Percentiles rank a stretch among this genome's conserved stretches.
Evolutionary conservation across 2,329 filamentous ascomycete species (phyloP).

Genomic region (Pseudogymnoascus verrucosus): DNA sequence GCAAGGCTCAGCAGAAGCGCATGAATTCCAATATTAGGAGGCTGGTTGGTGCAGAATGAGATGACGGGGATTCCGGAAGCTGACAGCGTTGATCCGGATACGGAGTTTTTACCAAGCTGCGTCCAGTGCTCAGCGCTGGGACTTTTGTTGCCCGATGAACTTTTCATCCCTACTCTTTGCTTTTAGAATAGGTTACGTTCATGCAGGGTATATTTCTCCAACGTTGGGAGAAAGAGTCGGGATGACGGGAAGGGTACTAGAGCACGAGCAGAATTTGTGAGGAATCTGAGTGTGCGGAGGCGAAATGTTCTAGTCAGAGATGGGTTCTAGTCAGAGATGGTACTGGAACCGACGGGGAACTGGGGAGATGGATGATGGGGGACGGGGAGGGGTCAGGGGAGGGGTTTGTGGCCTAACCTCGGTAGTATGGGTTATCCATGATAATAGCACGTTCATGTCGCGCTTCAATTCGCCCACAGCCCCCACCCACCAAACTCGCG

Average conservation of each 20-base stretch:
- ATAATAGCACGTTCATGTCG: neutral
- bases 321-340: neutral
- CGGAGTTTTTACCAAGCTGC: neutral
- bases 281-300: neutral
- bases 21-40: conserved; percentile 3
- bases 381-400: no score
- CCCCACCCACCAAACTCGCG: neutral
- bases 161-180: conserved; percentile 3
- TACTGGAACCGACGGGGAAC: neutral
- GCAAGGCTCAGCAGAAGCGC: neutral
- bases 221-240: neutral
- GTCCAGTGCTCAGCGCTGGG: neutral
- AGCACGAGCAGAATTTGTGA: neutral
- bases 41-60: neutral
- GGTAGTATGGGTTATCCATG: neutral
- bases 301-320: neutral
- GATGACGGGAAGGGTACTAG: neutral
- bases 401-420: neutral
- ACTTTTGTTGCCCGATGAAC: neutral
- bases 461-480: neutral
- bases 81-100: neutral
- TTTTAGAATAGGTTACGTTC: neutral
- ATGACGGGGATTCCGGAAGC: neutral
- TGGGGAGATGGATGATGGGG: no score
- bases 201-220: neutral